Conservation (phyloP, 2,329 filamentous ascomycete species). For the Fusarium burgessii region DNA sequence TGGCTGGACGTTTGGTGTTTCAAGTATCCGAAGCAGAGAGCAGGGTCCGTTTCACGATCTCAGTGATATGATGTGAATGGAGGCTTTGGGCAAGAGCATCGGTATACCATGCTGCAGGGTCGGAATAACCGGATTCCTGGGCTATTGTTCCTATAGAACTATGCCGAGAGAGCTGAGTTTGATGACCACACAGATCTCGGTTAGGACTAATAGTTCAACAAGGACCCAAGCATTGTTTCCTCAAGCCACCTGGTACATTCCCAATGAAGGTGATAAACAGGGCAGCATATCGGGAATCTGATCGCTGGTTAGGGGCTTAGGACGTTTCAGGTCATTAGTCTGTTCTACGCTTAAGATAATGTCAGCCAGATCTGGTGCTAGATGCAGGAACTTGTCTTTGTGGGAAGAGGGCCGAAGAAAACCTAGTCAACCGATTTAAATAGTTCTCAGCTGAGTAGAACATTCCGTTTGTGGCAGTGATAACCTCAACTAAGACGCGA, state of each 20-base stretch:
- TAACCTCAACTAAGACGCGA: constrained; percentile 10
- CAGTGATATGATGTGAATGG: constrained; percentile 31
- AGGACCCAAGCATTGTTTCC: constrained; percentile 19
- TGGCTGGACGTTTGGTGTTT: constrained; percentile 40
- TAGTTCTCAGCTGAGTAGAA: constrained; percentile 14
- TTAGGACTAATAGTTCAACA: constrained; percentile 21
- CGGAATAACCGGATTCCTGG: constrained; percentile 3
- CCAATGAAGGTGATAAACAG: constrained; percentile 17
- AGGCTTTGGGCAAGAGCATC: constrained; percentile 6
- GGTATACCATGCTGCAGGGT: constrained; percentile 1
- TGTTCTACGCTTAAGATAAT: constrained; percentile 27
- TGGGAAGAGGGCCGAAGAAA: constrained; percentile 2
- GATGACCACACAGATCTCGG: constrained; percentile 13
- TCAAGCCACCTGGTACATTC: constrained; percentile 7
- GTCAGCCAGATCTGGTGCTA: constrained; percentile 30
- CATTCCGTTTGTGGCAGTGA: not conserved
- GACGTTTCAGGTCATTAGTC: constrained; percentile 41
- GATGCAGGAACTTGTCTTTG: constrained; percentile 13
- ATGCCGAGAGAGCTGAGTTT: not conserved
- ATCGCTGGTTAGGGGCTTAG: constrained; percentile 23
- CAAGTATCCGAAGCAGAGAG: constrained; percentile 40
- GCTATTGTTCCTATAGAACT: not conserved
- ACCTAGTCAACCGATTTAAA: not conserved
- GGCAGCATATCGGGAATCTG: constrained; percentile 25
- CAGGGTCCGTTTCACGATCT: constrained; percentile 37